Evolutionary conservation across 2,329 filamentous ascomycete genomes (phyloP), one percentile per base, ranked within the genome.

Genomic region (Ceratocystis cacaofunesta): DNA sequence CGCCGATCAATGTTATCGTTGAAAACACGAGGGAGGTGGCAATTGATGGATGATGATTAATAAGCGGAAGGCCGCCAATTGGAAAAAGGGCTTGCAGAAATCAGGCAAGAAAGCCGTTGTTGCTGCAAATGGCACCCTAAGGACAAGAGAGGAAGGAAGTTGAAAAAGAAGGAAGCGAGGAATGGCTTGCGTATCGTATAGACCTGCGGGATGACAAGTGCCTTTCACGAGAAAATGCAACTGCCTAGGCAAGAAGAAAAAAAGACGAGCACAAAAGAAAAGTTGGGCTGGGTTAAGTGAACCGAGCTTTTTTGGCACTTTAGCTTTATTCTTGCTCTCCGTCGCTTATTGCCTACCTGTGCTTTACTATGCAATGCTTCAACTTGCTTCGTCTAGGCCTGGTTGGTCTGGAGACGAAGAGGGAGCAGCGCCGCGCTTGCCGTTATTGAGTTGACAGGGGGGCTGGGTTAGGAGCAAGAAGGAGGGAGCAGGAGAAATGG

Each of bases 371-470:
- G 36, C 36, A 41, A 41, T 15, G 30, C 30, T n/a, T 43, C 22
- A 36, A 12, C 19, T 48, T 50, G n/a, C n/a, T 50, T 62, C n/a
- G 41, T 7, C 19, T 32, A 32, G 32, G 43, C 25, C 25, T 25
- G 43, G 28, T 50, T 62, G 61, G 43, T 48, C 25, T 62, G 61
- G 43, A 62, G 52, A 62, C 46, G 41, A 44, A 48, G 41, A 10
- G 48, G 25, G 61, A 62, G 44, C 61, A 46, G 48, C 43, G 25
- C 52, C 61, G 44, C 22, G 60, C 41, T 62, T 62, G 60, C 60
- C 60, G 60, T 63, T 63, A 19, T 55, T 22, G 46, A 46, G 19
- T 50, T 19, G n/a, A 50, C 48, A 50, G 22, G 48, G 52, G 52
- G 52, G 52, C n/a, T 25, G 48, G 48, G 48, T 25, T 25, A 52